Conservation (phyloP, 352 stramenopile genomes). For the Pythium dissotocum region DNA sequence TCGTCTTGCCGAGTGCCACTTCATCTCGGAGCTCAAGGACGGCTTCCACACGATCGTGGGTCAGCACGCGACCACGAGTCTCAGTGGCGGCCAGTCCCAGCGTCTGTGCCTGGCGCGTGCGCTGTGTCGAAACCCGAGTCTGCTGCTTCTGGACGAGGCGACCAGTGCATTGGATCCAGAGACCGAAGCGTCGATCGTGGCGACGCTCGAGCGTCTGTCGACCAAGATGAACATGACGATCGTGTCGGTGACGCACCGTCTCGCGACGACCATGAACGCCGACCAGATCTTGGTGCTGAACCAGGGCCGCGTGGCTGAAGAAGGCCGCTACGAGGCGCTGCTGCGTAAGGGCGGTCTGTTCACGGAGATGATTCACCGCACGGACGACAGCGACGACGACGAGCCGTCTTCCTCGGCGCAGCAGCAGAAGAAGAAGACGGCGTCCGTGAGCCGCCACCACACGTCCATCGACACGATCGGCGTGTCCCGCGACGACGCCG, state of each 20-base stretch:
- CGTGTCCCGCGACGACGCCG: conserved; percentile 5
- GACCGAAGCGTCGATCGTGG: conserved; percentile 86
- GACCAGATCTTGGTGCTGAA: conserved; percentile 81
- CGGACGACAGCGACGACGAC: conserved; percentile 55
- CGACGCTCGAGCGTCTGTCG: conserved; percentile 76
- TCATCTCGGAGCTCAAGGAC: conserved; percentile 80
- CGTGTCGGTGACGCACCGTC: conserved; percentile 83
- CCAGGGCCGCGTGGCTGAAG: conserved; percentile 63
- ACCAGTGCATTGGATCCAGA: conserved; percentile 87
- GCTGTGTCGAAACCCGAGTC: conserved; percentile 73
- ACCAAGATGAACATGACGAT: conserved; percentile 90
- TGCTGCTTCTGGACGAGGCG: conserved; percentile 84
- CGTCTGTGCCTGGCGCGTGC: conserved; percentile 84
- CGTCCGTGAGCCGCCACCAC: conserved; percentile 4
- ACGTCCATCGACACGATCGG: conserved; percentile 27
- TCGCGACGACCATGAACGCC: conserved; percentile 77
- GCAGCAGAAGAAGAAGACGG: conserved; percentile 35
- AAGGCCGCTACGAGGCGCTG: conserved; percentile 63
- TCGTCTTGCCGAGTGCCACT: conserved; percentile 79
- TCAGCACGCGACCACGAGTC: conserved; percentile 84
- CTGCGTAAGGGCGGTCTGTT: conserved; percentile 60
- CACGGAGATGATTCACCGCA: conserved; percentile 86
- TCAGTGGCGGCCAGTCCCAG: conserved; percentile 86
- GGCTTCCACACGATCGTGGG: conserved; percentile 83
- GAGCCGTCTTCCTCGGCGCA: conserved; percentile 6